Conservation (phyloP, 1,139 yeast species). For the Saccharomycopsis crataegensis region DNA sequence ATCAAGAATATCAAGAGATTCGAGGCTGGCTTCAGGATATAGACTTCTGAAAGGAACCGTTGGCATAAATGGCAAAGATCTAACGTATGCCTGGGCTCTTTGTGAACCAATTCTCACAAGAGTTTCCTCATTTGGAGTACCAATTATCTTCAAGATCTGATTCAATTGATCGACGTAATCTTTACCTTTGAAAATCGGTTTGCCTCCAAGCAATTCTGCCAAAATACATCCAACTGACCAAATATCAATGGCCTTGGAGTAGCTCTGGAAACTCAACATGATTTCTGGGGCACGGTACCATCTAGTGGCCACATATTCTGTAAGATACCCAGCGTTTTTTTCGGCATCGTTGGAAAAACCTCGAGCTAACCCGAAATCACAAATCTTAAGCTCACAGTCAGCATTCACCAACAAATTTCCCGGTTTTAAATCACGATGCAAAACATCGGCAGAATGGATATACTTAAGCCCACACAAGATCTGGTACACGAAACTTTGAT, state of each 20-base stretch:
- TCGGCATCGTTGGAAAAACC: conserved; percentile 77
- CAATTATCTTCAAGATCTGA: conserved; percentile 76
- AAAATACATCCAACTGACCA: conserved; percentile 98
- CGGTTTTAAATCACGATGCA: conserved; percentile 92
- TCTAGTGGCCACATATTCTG: conserved; percentile 95
- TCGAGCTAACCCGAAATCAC: conserved; percentile 95
- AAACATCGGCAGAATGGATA: conserved; percentile 92
- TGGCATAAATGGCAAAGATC: conserved; percentile 77
- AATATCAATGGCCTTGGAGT: conserved; percentile 90
- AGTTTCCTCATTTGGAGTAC: conserved; percentile 86
- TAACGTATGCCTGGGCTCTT: conserved; percentile 87
- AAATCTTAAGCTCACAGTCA: conserved; percentile 90
- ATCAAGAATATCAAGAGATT: conserved; percentile 76
- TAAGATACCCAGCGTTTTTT: conserved; percentile 82
- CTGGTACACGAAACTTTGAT: conserved; percentile 88
- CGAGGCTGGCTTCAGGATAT: conserved; percentile 81
- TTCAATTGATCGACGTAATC: conserved; percentile 94
- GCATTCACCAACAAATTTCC: conserved; percentile 90
- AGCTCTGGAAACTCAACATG: conserved; percentile 87
- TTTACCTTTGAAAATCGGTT: conserved; percentile 87
- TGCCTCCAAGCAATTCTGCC: conserved; percentile 88
- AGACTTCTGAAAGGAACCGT: conserved; percentile 66
- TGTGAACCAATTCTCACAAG: conserved; percentile 77
- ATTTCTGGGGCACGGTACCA: conserved; percentile 99
- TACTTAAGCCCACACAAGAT: conserved; percentile 88